phyloP scores from a whole-genome alignment of 805 yeast genomes.

The Kodamaea kakaduensis region DNA sequence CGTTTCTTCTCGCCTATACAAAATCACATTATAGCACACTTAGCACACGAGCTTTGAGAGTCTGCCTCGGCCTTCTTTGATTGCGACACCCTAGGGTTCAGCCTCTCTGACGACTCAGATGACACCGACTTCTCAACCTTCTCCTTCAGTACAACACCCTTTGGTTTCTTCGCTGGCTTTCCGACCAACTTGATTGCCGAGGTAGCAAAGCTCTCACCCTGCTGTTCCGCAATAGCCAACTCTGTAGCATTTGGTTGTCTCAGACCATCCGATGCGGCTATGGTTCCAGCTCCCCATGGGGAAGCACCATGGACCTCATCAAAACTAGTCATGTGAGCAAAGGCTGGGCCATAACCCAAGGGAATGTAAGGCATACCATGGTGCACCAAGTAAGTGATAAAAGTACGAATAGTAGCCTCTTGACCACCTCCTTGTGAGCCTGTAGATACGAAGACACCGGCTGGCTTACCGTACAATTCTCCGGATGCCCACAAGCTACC shows the following conservation, averaged over 20 bases:
- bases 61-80: conserved; percentile 10
- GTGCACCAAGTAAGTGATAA: conserved; percentile 59
- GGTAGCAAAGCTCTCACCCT: conserved; percentile 63
- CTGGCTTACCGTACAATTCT: conserved; percentile 66
- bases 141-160: conserved; percentile 5
- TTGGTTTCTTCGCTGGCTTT: conserved; percentile 14
- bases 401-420: conserved; percentile 61
- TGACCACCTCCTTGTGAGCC: conserved; percentile 78
- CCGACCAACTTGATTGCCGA: conserved; percentile 37
- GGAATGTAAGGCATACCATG: conserved; percentile 79
- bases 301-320: conserved; percentile 77
- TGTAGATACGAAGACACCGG: conserved; percentile 67
- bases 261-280: conserved; percentile 73
- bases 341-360: conserved; percentile 62
- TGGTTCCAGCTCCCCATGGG: conserved; percentile 84
- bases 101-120: too few species aligned
- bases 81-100: conserved; percentile 9
- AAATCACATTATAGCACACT: conserved; percentile 13
- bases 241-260: conserved; percentile 65
- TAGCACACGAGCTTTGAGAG: conserved; percentile 12
- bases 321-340: conserved; percentile 51
- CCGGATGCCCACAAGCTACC: conserved; percentile 76
- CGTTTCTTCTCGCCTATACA: too few species aligned
- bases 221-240: conserved; percentile 56
- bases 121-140: background rate